Percentiles rank a stretch among this genome's conserved stretches.
These are phyloP conservation scores for Leccinum griseonigrum DNA, from an alignment of 1,284 basidiomycete genomes.

Conservation along the genomic window DNA sequence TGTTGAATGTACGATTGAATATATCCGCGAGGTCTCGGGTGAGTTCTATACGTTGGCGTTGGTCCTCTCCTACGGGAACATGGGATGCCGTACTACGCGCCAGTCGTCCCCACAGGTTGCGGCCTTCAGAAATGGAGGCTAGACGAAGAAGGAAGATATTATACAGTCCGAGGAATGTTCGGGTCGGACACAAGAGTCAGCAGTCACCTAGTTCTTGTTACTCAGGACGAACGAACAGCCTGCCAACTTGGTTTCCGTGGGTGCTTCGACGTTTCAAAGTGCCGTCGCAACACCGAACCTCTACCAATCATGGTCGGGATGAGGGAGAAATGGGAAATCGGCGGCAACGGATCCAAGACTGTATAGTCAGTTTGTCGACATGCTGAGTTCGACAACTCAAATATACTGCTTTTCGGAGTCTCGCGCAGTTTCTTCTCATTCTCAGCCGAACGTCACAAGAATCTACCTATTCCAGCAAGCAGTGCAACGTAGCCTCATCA, in stretches of 20 bases:
- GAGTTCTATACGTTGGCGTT: constrained; percentile 91
- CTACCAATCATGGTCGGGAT: background rate
- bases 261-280: background rate
- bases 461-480: background rate
- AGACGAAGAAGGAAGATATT: background rate
- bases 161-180: background rate
- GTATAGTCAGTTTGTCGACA: background rate
- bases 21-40: constrained; percentile 78
- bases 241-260: background rate
- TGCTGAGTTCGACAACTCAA: background rate
- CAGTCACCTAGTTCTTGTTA: background rate
- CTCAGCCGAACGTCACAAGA: background rate
- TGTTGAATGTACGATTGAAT: constrained; percentile 73
- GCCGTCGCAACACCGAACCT: background rate
- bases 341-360: background rate
- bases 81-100: constrained; percentile 62
- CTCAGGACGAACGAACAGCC: background rate
- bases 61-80: constrained; percentile 95
- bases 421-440: background rate
- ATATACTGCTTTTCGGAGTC: background rate
- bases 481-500: background rate
- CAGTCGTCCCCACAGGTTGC: background rate
- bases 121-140: background rate
- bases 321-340: background rate
- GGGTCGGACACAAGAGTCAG: background rate